Base-by-base conservation (phyloP, 1,284 basidiomycete genomes). In the Ceratobasidium sp. region DNA sequence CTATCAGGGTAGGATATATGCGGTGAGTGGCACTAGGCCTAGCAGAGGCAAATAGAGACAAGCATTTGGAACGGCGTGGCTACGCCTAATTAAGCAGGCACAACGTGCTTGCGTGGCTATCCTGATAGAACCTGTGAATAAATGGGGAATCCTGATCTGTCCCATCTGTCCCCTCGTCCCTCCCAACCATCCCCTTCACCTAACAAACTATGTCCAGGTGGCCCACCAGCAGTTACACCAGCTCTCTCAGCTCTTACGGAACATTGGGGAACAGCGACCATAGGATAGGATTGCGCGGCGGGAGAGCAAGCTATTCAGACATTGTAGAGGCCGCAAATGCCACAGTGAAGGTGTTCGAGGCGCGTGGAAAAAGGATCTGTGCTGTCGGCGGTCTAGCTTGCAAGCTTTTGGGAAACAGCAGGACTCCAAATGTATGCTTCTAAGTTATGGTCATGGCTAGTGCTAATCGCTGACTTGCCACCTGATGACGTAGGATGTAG, bases 321-420 rank as follows among this genome's bases (percentile, higher is more conserved):
- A 55, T 67, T 23, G 4, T 67, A 8, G 52, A 26, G 5, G 64
- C 64, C 38, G 46, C 64, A n/a, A 44, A 41, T 11, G 64, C 49
- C 38, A 38, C 64, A 21, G 64, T 67, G 8, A 49, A 41, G 1
- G 64, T 67, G 14, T 67, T 67, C 23, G 64, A 67, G 13, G 35
- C 43, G 18, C 64, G n/a, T 16, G 50, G 49, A 8, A 55, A 35
- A 1, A 21, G 35, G 16, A 35, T 67, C 2, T 67, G 64, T 30
- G 49, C 64, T 26, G 64, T 67, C 1, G 64, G 64, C 4, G 64
- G 64, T 28, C n/a, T 67, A 26, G 64, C 64, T 14, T 67, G 64
- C 23, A 67, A 67, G 38, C 64, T 67, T 9, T 43, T 55, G 18
- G 52, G 52, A 16, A 67, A 67, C 30, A n/a, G 38, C 14, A 30